Conservation (phyloP, 2,329 filamentous ascomycete genomes). For the Lasiodiplodia citricola region DNA sequence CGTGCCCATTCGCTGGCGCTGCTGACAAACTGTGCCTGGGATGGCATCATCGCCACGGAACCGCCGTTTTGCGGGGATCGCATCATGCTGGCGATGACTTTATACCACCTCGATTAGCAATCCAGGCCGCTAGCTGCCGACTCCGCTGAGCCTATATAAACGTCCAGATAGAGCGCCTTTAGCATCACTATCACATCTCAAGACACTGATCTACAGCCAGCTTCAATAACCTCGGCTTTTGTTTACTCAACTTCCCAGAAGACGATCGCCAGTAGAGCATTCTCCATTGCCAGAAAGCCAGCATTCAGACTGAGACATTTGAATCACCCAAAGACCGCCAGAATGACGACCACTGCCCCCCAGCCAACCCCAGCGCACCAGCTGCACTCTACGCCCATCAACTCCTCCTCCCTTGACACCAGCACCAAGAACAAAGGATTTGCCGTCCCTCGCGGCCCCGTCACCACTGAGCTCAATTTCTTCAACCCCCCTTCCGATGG, state of each 20-base stretch:
- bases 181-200: neutral
- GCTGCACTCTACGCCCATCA: constrained; percentile 36
- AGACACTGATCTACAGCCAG: neutral
- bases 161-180: constrained; percentile 6
- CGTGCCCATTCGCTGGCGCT: constrained; percentile 10
- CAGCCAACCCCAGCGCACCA: constrained; percentile 51
- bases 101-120: constrained; percentile 18
- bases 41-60: constrained; percentile 26
- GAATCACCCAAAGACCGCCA: constrained; percentile 30
- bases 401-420: constrained; percentile 36
- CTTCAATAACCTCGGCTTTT: neutral
- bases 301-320: no score
- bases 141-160: neutral
- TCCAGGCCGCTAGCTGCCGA: neutral
- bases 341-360: constrained; percentile 50
- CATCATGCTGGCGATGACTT: constrained; percentile 20
- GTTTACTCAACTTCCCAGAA: neutral
- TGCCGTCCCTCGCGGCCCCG: constrained; percentile 62
- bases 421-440: constrained; percentile 34
- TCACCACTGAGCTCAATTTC: constrained; percentile 69
- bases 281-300: neutral
- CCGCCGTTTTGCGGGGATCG: constrained; percentile 16
- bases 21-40: constrained; percentile 20
- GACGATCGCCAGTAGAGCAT: neutral
- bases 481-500: constrained; percentile 66